Conservation (phyloP, 805 yeast genomes). For the Ogataea nonfermentans region DNA sequence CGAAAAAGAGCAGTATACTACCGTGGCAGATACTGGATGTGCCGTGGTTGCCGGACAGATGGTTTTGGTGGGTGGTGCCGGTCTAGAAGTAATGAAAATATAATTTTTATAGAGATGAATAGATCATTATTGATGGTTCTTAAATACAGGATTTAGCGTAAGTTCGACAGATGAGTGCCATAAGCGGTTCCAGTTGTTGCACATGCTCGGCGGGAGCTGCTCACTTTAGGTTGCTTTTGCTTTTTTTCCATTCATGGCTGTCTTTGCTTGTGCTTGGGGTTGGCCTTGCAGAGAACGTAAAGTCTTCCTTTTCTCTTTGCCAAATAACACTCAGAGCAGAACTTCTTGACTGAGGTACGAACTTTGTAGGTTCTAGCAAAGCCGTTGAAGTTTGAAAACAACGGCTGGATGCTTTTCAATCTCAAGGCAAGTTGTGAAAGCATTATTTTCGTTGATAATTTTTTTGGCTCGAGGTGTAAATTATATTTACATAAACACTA, state of each 20-base stretch:
- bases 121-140: background rate
- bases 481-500: constrained; percentile 14
- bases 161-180: background rate
- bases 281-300: constrained; percentile 88
- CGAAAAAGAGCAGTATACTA: constrained; percentile 54
- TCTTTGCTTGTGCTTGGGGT: constrained; percentile 92
- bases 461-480: constrained; percentile 11
- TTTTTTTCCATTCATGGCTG: no score
- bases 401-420: constrained; percentile 21
- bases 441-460: constrained; percentile 17
- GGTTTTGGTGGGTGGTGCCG: constrained; percentile 75
- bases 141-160: constrained; percentile 1
- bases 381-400: constrained; percentile 17
- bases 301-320: constrained; percentile 95
- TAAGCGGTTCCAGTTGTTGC: background rate
- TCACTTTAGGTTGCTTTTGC: no score
- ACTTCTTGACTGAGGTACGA: constrained; percentile 88
- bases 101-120: constrained; percentile 1
- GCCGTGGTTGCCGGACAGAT: constrained; percentile 42
- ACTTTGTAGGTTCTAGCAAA: constrained; percentile 78
- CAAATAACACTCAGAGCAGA: constrained; percentile 86
- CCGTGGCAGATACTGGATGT: constrained; percentile 90
- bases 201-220: no score
- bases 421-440: constrained; percentile 29
- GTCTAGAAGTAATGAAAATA: constrained; percentile 41